Conservation (phyloP, 1,284 basidiomycete species). For the Fomitopsis pinicola region DNA sequence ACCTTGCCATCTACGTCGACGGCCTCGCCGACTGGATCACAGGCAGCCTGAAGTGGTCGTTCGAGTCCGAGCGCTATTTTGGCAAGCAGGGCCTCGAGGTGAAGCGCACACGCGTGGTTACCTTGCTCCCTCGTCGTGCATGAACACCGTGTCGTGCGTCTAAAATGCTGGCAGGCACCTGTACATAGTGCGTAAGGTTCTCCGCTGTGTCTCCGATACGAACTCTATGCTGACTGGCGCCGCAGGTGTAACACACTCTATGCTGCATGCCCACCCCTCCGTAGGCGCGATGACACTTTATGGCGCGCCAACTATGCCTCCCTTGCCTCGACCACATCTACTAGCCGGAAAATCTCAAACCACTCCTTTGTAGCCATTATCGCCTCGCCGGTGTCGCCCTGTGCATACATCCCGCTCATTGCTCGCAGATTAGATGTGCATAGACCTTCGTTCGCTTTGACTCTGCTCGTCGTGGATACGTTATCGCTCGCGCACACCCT, state of each 20-base stretch:
- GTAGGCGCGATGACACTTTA: not conserved
- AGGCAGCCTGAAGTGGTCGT: conserved; percentile 39
- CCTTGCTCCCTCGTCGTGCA: conserved; percentile 24
- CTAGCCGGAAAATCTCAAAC: not conserved
- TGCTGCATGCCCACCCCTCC: not conserved
- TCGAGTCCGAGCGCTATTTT: conserved; percentile 39
- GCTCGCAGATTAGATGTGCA: not conserved
- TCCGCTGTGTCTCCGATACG: not conserved
- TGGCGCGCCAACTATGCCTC: not conserved
- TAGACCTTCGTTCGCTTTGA: not conserved
- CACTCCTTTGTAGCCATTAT: conserved; percentile 1
- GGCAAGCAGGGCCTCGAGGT: conserved; percentile 30
- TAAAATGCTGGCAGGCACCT: not conserved
- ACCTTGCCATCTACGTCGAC: conserved; percentile 31
- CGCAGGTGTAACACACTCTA: not conserved
- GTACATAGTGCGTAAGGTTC: conserved; percentile 1
- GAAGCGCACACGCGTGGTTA: conserved; percentile 31
- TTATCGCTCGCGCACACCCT: not conserved
- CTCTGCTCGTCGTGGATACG: not conserved
- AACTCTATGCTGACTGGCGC: not conserved
- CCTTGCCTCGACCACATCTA: not conserved
- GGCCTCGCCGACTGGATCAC: conserved; percentile 37
- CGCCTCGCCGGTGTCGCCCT: not conserved
- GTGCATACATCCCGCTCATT: not conserved
- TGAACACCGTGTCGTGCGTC: not conserved